phyloP scores from a whole-genome alignment of 2,329 filamentous ascomycete species.

The Epichloe festucae region DNA sequence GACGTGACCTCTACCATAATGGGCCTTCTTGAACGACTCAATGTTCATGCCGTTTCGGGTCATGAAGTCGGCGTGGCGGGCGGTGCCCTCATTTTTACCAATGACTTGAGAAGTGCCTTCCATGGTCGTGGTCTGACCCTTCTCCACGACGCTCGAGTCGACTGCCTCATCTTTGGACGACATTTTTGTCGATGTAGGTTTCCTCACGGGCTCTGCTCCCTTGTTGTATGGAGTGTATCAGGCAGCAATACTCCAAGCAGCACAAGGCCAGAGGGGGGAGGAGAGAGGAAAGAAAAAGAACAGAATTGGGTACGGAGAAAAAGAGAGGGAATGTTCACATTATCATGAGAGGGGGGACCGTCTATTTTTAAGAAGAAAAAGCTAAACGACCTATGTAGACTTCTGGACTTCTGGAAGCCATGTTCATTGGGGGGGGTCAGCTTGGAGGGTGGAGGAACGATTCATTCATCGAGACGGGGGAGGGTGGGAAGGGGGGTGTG shows the following conservation, averaged over 20 bases:
- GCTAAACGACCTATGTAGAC: background rate
- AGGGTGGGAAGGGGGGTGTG: background rate
- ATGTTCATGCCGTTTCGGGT: conserved; percentile 26
- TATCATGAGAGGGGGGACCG: background rate
- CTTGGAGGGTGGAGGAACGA: conserved; percentile 1
- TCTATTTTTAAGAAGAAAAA: background rate
- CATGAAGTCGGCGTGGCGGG: conserved; percentile 18
- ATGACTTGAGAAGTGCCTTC: conserved; percentile 10
- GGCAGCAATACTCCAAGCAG: background rate
- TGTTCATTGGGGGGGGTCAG: conserved; percentile 1
- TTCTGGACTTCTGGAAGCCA: conserved; percentile 6
- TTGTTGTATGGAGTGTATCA: background rate
- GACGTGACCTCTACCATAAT: conserved; percentile 19
- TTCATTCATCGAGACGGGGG: background rate
- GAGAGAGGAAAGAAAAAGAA: background rate
- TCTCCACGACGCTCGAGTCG: conserved; percentile 9
- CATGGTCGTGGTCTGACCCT: conserved; percentile 8
- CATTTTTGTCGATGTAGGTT: conserved; percentile 6
- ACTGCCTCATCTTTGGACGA: conserved; percentile 9
- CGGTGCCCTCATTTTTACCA: conserved; percentile 5
- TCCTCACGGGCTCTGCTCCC: background rate
- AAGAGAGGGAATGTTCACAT: background rate
- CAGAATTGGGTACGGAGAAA: background rate
- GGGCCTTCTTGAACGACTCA: conserved; percentile 24
- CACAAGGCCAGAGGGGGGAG: background rate